Evolutionary conservation across 805 yeast species (phyloP), one percentile per base, ranked within the genome.

Genomic region (Saturnispora hagleri): DNA sequence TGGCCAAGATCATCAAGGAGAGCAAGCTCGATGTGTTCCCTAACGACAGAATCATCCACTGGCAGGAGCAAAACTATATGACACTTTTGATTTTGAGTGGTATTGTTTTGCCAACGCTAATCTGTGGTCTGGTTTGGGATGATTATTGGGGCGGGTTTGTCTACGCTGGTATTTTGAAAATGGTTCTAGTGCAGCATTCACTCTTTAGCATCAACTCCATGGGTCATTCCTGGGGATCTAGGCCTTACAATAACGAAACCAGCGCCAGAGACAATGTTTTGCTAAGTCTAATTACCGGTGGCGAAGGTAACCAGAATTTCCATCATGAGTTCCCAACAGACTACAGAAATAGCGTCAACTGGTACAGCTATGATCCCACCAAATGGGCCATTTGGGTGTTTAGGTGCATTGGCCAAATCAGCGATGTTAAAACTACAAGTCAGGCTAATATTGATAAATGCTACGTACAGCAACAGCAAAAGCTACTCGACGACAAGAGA

Each of bases 311-410:
- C 68, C 95, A 89, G 67, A 90, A 89, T 69, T 91, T 86, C 71
- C 98, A 90, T 70, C 97, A 91, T 70, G 96, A 89, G 69, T 90
- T 90, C 68, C 96, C 97, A 5, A 82, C 85, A 57, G 97, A 90
- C 68, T 89, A 84, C 69, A 75, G 97, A 55, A 82, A 82, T 58
- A 87, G 89, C 5, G 70, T 79, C 51, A 77, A 80, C 55, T 75
- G 82, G 77, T 82, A 81, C 67, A 83, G 84, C 46, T 84, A 80
- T 67, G 98, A 90, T 67, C 97, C 97, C 10, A 84, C 95, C 41
- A 89, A 87, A 71, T 81, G 88, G 83, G 72, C 80, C 48, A 74
- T 90, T 50, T 75, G 75, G 68, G 35, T 72, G 1, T 64, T 81
- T 53, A 71, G 73, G 47, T 65, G 72, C 55, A 47, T 85, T 2